Evolutionary conservation across 2,329 filamentous ascomycete species (phyloP).

Genomic region (Beauveria caledonica): DNA sequence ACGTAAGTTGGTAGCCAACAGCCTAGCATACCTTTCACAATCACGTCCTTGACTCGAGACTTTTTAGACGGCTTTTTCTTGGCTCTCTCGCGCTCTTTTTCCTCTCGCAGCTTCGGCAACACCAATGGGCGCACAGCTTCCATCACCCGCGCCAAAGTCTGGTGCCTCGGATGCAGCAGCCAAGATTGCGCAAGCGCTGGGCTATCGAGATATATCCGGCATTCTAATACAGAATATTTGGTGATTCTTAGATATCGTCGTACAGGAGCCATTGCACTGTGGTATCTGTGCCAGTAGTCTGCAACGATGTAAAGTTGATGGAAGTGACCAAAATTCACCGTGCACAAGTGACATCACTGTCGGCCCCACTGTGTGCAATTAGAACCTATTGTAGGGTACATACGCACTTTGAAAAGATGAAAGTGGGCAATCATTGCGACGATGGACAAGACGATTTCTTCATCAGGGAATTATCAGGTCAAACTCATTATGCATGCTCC

Average conservation of each 20-base stretch:
- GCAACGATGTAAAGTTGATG: background rate
- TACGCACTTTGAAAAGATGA: background rate
- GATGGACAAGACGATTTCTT: background rate
- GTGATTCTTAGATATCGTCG: slow-evolving; percentile 86
- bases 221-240: slow-evolving; percentile 91
- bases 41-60: slow-evolving; percentile 79
- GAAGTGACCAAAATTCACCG: background rate
- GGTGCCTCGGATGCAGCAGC: slow-evolving; percentile 69
- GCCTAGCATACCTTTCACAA: slow-evolving; percentile 57
- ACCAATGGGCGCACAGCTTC: slow-evolving; percentile 78
- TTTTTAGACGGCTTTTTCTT: slow-evolving; percentile 62
- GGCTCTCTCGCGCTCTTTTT: slow-evolving; percentile 52
- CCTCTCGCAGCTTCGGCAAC: slow-evolving; percentile 83
- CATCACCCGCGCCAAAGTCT: slow-evolving; percentile 74
- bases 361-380: background rate
- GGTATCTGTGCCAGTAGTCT: background rate
- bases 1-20: background rate
- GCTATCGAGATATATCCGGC: slow-evolving; percentile 90
- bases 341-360: slow-evolving; percentile 1
- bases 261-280: slow-evolving; percentile 65
- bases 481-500: background rate
- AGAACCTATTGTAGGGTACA: background rate
- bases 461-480: background rate
- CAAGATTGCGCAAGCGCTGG: slow-evolving; percentile 75
- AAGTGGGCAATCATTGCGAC: background rate